Evolutionary conservation across 768 basidiomycete genomes (phyloP).

Genomic region (Termitomyces sp.): DNA sequence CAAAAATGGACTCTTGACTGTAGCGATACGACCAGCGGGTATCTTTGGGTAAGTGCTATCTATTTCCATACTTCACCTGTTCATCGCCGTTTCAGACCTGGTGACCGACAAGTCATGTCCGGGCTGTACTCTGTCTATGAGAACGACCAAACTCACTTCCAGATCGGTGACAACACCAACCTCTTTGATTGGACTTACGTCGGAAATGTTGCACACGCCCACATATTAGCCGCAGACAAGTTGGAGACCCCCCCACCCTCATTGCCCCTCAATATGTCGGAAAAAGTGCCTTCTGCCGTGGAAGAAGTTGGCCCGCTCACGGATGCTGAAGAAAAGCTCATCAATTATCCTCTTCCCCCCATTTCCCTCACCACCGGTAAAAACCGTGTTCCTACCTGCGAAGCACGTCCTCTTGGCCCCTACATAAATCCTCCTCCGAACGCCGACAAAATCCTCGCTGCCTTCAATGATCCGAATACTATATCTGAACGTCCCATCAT

Average conservation of each 20-base stretch:
- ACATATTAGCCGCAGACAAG: conserved; percentile 90
- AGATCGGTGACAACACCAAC: conserved; percentile 91
- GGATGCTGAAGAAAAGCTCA: conserved; percentile 33
- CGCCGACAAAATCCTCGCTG: conserved; percentile 49
- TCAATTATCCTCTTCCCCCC: conserved; percentile 50
- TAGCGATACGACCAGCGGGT: conserved; percentile 87
- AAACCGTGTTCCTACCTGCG: conserved; percentile 70
- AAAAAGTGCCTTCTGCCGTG: conserved; percentile 28
- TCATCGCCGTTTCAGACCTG: conserved; percentile 51
- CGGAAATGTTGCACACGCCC: conserved; percentile 90
- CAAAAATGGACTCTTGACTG: conserved; percentile 77
- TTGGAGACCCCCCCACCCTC: conserved; percentile 51
- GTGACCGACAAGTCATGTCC: conserved; percentile 81
- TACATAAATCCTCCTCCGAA: conserved; percentile 58
- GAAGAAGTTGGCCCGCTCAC: conserved; percentile 39
- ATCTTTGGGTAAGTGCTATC: conserved; percentile 78
- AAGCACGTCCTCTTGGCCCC: conserved; percentile 80
- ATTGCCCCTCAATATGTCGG: conserved; percentile 29
- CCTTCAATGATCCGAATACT: conserved; percentile 44
- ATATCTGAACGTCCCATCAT: conserved; percentile 49
- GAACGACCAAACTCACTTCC: conserved; percentile 82
- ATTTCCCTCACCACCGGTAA: conserved; percentile 62
- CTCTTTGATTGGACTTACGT: conserved; percentile 97
- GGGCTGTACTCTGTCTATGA: conserved; percentile 80
- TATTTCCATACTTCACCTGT: background rate